Evolutionary conservation across 2,329 filamentous ascomycete species (phyloP).

Genomic region (Trichoderma semiorbis): DNA sequence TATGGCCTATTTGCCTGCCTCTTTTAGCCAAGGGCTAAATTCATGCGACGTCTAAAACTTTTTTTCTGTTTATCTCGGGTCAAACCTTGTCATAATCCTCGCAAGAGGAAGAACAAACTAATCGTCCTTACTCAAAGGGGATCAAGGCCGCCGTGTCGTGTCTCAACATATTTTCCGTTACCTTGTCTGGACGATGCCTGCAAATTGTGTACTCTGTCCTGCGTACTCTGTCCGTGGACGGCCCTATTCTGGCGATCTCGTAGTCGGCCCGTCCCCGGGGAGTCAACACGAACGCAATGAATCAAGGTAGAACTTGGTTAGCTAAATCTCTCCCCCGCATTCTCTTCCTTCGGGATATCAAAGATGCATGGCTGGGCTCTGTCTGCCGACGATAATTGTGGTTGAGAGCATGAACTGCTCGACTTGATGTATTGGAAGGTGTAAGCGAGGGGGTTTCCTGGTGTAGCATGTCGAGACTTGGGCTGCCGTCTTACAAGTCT

Average conservation of each 20-base stretch:
- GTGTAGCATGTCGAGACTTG: background rate
- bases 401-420: too few relatives aligned
- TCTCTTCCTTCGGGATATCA: background rate
- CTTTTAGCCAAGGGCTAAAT: background rate
- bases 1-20: slow-evolving; percentile 8
- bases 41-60: slow-evolving; percentile 4
- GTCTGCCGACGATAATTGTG: background rate
- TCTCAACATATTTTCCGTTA: background rate
- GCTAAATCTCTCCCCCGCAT: slow-evolving; percentile 8
- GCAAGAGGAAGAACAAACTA: background rate
- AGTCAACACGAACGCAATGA: background rate
- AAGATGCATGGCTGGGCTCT: background rate
- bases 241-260: slow-evolving; percentile 1
- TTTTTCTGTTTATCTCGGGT: background rate
- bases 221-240: background rate
- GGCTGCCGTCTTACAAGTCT: background rate
- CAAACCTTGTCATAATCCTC: slow-evolving; percentile 1
- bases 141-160: background rate
- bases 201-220: background rate
- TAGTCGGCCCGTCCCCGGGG: slow-evolving; percentile 11
- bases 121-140: background rate
- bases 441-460: background rate
- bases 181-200: background rate
- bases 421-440: background rate
- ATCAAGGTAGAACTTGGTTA: background rate